Evolutionary conservation across 1,284 basidiomycete genomes (phyloP).

Genomic region (Leucoagaricus sp.): DNA sequence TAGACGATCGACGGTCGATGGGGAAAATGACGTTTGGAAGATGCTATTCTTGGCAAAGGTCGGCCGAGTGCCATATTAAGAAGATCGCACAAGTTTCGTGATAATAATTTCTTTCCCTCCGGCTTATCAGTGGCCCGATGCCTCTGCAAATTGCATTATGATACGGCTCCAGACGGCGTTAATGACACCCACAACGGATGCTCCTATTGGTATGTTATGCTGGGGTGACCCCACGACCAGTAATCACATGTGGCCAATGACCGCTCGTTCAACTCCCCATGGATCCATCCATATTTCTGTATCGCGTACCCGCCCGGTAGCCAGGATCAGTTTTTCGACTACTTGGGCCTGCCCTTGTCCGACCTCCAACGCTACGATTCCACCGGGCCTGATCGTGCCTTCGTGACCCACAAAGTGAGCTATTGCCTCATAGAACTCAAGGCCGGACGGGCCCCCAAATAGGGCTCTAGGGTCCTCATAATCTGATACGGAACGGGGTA

Average conservation of each 20-base stretch:
- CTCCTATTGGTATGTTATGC: conserved; percentile 2
- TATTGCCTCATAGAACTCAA: conserved; percentile 80
- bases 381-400: conserved; percentile 48
- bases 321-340: conserved; percentile 60
- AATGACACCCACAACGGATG: background rate
- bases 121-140: conserved; percentile 4
- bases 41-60: background rate
- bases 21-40: background rate
- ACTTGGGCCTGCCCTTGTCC: conserved; percentile 70
- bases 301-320: conserved; percentile 40
- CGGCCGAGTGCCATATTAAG: conserved; percentile 7
- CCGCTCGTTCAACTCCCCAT: conserved; percentile 69
- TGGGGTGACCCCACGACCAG: background rate
- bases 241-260: conserved; percentile 48
- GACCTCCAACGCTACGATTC: conserved; percentile 77
- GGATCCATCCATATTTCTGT: conserved; percentile 78
- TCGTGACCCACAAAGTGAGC: conserved; percentile 52
- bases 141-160: background rate
- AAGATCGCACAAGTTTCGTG: background rate
- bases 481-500: conserved; percentile 69
- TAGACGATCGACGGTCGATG: background rate
- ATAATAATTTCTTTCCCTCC: background rate
- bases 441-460: conserved; percentile 73
- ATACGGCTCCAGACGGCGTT: too few relatives aligned
- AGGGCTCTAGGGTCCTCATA: conserved; percentile 84